Conservation (phyloP, 192 early-diverging fungal species). For the Pilaira anomala region DNA sequence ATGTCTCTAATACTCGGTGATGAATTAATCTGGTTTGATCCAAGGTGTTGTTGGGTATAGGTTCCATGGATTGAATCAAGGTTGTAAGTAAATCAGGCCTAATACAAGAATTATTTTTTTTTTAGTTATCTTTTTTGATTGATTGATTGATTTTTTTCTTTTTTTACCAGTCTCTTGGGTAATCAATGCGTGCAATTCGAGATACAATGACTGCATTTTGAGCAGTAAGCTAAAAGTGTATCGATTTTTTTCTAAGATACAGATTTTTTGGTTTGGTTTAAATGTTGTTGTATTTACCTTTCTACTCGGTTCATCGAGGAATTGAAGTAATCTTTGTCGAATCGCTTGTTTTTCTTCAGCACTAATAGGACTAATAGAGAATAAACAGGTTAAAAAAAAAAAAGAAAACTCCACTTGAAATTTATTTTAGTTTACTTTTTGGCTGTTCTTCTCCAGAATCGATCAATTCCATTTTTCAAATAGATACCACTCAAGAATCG, state of each 20-base stretch:
- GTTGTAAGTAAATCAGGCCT: slow-evolving; percentile 61
- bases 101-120: too few species aligned
- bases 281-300: slow-evolving; percentile 40
- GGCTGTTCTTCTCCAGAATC: slow-evolving; percentile 82
- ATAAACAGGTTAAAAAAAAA: background rate
- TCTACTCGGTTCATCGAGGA: slow-evolving; percentile 67
- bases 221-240: slow-evolving; percentile 54
- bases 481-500: slow-evolving; percentile 75
- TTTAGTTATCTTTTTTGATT: background rate
- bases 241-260: too few species aligned
- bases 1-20: slow-evolving; percentile 66
- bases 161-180: slow-evolving; percentile 83
- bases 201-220: slow-evolving; percentile 76
- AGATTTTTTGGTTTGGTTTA: too few species aligned
- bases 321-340: slow-evolving; percentile 55
- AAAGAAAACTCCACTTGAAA: background rate
- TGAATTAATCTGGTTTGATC: slow-evolving; percentile 52
- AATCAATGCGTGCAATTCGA: slow-evolving; percentile 86
- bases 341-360: slow-evolving; percentile 72
- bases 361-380: slow-evolving; percentile 52
- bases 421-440: slow-evolving; percentile 46
- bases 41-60: slow-evolving; percentile 26
- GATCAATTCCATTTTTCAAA: slow-evolving; percentile 90
- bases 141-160: background rate
- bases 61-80: slow-evolving; percentile 56